A percentile compares a stretch with the other conserved stretches of the same genome.
Conservation (phyloP, 139 green algal genomes). For the Mychonastes homosphaera region DNA sequence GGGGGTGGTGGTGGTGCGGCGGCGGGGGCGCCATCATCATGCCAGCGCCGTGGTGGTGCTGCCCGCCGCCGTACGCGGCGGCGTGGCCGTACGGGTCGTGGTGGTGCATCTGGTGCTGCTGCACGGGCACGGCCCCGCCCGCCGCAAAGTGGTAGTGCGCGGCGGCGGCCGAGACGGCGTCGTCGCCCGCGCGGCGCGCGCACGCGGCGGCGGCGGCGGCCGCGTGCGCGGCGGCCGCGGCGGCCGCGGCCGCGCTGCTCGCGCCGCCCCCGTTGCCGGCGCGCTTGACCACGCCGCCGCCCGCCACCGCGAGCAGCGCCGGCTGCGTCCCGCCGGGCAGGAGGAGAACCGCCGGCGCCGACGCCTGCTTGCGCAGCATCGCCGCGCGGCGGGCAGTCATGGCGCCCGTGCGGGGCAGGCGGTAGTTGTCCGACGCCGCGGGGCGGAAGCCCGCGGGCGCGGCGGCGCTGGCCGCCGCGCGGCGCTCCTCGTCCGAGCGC, state of each 20-base stretch:
- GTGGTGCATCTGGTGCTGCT: neutral
- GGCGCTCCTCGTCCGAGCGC: conserved; percentile 12
- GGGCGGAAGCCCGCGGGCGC: conserved; percentile 3
- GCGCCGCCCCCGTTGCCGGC: neutral
- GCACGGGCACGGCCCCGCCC: too few relatives aligned
- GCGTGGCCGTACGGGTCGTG: too few relatives aligned
- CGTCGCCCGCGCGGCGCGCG: neutral
- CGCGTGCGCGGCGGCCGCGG: conserved; percentile 6
- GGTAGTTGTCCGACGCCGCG: too few relatives aligned
- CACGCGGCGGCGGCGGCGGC: neutral
- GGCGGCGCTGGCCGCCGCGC: conserved; percentile 5
- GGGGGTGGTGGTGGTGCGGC: too few relatives aligned
- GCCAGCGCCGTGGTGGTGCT: too few relatives aligned
- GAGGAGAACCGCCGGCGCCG: neutral
- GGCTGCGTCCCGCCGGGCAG: neutral
- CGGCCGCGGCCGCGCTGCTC: conserved; percentile 7
- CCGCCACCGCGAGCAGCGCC: neutral
- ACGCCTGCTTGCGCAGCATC: conserved; percentile 2
- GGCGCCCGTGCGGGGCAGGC: too few relatives aligned
- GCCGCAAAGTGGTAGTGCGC: neutral
- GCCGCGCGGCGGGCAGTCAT: too few relatives aligned
- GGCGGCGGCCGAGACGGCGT: neutral
- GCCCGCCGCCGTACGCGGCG: too few relatives aligned
- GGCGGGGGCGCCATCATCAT: too few relatives aligned
- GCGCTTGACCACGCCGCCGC: neutral